Conservation (phyloP, 148 eudicot species). For the Pharnaceum exiguum region DNA sequence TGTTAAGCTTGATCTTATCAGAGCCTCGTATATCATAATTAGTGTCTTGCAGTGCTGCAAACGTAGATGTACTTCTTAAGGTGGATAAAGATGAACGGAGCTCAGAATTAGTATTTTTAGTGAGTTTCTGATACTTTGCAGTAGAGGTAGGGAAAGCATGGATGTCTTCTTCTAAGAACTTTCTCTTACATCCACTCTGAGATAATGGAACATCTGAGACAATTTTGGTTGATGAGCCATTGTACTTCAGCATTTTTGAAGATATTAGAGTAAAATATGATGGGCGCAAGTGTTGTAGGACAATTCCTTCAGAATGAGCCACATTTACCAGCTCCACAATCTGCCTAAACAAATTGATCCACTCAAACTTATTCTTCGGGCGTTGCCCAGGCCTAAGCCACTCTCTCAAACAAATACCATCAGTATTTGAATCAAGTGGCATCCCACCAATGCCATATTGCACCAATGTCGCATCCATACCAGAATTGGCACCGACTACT, state of each 20-base stretch:
- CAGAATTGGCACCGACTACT: conserved; percentile 9
- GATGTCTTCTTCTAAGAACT: conserved; percentile 23
- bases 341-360: conserved; percentile 38
- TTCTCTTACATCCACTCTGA: conserved; percentile 25
- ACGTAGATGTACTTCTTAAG: conserved; percentile 3
- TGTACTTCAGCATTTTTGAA: conserved; percentile 34
- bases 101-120: conserved; percentile 8
- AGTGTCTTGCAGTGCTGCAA: not conserved
- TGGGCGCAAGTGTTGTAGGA: conserved; percentile 39
- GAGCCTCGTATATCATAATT: conserved; percentile 9
- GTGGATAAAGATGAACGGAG: conserved; percentile 9
- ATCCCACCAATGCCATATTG: conserved; percentile 9
- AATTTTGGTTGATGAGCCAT: conserved; percentile 27
- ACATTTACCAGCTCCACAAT: conserved; percentile 41
- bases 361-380: conserved; percentile 34
- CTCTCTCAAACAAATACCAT: conserved; percentile 43
- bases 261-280: conserved; percentile 32
- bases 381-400: conserved; percentile 36
- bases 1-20: conserved; percentile 1
- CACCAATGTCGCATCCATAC: conserved; percentile 8
- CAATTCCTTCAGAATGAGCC: conserved; percentile 38
- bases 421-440: conserved; percentile 4
- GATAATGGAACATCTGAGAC: conserved; percentile 2
- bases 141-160: conserved; percentile 7
- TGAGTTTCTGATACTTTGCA: conserved; percentile 32